Percentiles rank a stretch among this genome's conserved stretches.
Evolutionary conservation across 345 rosid species (phyloP).

Genomic region (Rhizophora apiculata): DNA sequence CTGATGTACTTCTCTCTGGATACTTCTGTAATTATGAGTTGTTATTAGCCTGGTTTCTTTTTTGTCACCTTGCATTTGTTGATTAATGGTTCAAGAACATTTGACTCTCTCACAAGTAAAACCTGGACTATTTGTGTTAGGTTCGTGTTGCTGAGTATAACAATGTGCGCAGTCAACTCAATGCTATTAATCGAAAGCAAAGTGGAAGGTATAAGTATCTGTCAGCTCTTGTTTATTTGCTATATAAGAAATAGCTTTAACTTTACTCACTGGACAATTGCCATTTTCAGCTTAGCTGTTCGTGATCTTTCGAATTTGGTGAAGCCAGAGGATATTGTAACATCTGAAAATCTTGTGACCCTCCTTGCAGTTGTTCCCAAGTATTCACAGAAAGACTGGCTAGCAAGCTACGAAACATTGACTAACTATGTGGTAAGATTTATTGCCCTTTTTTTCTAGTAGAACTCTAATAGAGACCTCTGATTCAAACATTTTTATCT

Average conservation of each 20-base stretch:
- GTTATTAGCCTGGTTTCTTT: not conserved
- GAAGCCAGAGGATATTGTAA: conserved; percentile 79
- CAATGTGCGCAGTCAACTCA: conserved; percentile 93
- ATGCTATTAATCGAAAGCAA: conserved; percentile 90
- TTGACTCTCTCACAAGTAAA: not conserved
- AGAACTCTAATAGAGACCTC: not conserved
- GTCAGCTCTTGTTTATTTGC: not conserved
- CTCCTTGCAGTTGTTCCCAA: conserved; percentile 86
- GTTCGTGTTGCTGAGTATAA: conserved; percentile 94
- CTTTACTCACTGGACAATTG: conserved; percentile 20
- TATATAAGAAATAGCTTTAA: no score
- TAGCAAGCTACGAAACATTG: conserved; percentile 86
- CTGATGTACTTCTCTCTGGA: not conserved
- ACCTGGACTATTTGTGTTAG: conserved; percentile 34
- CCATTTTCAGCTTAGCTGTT: conserved; percentile 84
- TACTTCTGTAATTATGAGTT: not conserved
- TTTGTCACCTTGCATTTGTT: not conserved
- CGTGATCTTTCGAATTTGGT: conserved; percentile 95
- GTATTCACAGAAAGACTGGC: conserved; percentile 99
- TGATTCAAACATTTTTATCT: not conserved
- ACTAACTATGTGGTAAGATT: conserved; percentile 82
- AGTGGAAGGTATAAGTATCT: conserved; percentile 71
- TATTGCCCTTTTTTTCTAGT: conserved; percentile 3
- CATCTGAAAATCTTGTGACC: conserved; percentile 79
- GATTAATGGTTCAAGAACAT: not conserved